These are phyloP conservation scores for Talaromyces verruculosus DNA, from an alignment of 2,329 filamentous ascomycete genomes.

Conservation along the genomic window DNA sequence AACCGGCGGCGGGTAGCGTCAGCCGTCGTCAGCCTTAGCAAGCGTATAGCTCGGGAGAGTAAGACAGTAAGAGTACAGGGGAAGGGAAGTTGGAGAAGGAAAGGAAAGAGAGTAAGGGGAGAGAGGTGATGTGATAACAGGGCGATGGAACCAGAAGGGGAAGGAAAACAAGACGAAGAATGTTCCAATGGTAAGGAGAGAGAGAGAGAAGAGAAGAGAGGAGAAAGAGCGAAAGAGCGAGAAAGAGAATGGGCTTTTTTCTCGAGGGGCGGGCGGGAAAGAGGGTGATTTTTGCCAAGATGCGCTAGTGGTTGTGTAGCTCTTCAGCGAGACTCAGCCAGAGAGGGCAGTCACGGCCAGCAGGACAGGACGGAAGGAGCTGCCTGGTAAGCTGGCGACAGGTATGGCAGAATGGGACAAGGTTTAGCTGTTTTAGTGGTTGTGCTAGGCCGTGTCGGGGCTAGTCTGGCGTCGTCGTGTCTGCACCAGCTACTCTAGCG, in stretches of 20 bases:
- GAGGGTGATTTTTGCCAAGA: slow-evolving; percentile 35
- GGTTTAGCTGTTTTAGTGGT: slow-evolving; percentile 9
- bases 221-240: slow-evolving; percentile 19
- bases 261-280: slow-evolving; percentile 35
- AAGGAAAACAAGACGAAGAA: neutral
- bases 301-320: slow-evolving; percentile 39
- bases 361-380: neutral
- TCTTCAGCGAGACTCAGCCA: neutral
- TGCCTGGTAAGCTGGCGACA: neutral
- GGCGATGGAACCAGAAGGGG: neutral
- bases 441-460: neutral
- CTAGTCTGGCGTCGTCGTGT: neutral
- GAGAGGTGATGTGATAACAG: neutral
- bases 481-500: neutral
- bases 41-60: neutral
- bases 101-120: neutral
- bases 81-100: slow-evolving; percentile 5
- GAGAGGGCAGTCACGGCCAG: neutral
- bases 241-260: slow-evolving; percentile 25
- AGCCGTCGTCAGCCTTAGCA: slow-evolving; percentile 16
- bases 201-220: slow-evolving; percentile 19
- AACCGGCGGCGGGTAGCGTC: slow-evolving; percentile 10
- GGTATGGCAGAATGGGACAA: neutral
- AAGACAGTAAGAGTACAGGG: slow-evolving; percentile 5
- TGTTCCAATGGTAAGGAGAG: neutral